Evolutionary conservation across 345 rosid species (phyloP).

Genomic region (Gossypium raimondii): DNA sequence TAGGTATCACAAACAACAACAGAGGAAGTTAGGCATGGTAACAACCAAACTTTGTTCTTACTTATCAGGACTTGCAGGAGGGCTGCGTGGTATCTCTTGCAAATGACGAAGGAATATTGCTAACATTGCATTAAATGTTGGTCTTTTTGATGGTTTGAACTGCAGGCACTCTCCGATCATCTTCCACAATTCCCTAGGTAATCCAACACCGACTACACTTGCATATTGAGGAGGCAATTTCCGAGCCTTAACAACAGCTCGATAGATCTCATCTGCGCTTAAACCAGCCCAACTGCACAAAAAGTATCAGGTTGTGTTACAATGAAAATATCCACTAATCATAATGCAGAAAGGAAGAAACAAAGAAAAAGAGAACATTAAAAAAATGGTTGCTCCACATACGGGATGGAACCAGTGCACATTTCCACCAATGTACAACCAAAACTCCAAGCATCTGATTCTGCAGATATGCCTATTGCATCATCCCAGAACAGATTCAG

Average conservation of each 20-base stretch:
- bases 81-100: conserved; percentile 88
- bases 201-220: conserved; percentile 93
- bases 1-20: not conserved
- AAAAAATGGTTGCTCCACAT: conserved; percentile 40
- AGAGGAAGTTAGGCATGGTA: not conserved
- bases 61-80: conserved; percentile 90
- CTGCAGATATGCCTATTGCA: conserved; percentile 75
- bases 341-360: not conserved
- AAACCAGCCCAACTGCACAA: conserved; percentile 86
- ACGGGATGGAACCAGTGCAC: conserved; percentile 99
- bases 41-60: conserved; percentile 31
- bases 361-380: conserved; percentile 9
- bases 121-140: conserved; percentile 81
- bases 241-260: conserved; percentile 76
- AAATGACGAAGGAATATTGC: conserved; percentile 83
- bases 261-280: conserved; percentile 84
- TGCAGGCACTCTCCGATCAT: conserved; percentile 97
- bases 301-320: conserved; percentile 1
- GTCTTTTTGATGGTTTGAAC: conserved; percentile 84
- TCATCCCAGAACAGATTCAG: conserved; percentile 91
- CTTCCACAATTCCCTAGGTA: conserved; percentile 89
- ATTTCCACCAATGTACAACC: conserved; percentile 97
- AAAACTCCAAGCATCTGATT: conserved; percentile 98
- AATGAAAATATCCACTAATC: not conserved
- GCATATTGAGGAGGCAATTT: conserved; percentile 93